phyloP scores from a whole-genome alignment of 495 filamentous ascomycete genomes.

The Neurospora hispaniola region DNA sequence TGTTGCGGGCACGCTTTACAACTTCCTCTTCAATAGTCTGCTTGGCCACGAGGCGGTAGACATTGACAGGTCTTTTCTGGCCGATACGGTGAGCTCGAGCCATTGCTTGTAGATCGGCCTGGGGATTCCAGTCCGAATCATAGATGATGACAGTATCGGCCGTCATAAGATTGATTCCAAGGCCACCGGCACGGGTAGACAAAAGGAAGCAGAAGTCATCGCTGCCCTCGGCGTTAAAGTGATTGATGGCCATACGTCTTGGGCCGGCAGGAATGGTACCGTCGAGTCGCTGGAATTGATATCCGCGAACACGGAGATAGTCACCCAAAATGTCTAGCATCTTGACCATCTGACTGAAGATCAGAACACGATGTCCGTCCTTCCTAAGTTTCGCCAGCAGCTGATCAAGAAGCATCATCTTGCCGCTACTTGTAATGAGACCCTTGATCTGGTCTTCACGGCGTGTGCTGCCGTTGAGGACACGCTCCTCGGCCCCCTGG shows the following conservation, averaged over 20 bases:
- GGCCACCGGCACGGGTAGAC: conserved; percentile 87
- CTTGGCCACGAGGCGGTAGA: conserved; percentile 91
- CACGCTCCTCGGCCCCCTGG: conserved; percentile 77
- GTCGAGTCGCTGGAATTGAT: conserved; percentile 87
- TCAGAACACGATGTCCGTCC: conserved; percentile 89
- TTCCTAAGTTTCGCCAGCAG: conserved; percentile 81
- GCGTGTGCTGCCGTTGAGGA: conserved; percentile 61
- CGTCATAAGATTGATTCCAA: conserved; percentile 98
- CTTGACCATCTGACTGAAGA: conserved; percentile 99
- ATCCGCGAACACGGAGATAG: conserved; percentile 80
- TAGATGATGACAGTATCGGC: conserved; percentile 97
- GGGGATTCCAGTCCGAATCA: conserved; percentile 98
- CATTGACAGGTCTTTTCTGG: conserved; percentile 87
- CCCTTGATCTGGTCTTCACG: conserved; percentile 83
- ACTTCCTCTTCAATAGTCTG: conserved; percentile 98
- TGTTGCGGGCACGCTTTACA: conserved; percentile 89
- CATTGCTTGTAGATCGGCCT: conserved; percentile 98
- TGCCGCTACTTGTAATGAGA: conserved; percentile 91
- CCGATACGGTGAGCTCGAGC: conserved; percentile 95
- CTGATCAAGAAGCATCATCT: conserved; percentile 97
- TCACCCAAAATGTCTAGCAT: conserved; percentile 95
- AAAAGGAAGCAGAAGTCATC: conserved; percentile 93
- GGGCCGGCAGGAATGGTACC: conserved; percentile 82
- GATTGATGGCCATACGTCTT: conserved; percentile 86
- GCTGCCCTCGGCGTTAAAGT: conserved; percentile 92